A percentile compares a stretch with the other conserved stretches of the same genome.
These are phyloP conservation scores for Dactylellina drechsleri DNA, from an alignment of 2,329 filamentous ascomycete genomes.

Conservation along the genomic window DNA sequence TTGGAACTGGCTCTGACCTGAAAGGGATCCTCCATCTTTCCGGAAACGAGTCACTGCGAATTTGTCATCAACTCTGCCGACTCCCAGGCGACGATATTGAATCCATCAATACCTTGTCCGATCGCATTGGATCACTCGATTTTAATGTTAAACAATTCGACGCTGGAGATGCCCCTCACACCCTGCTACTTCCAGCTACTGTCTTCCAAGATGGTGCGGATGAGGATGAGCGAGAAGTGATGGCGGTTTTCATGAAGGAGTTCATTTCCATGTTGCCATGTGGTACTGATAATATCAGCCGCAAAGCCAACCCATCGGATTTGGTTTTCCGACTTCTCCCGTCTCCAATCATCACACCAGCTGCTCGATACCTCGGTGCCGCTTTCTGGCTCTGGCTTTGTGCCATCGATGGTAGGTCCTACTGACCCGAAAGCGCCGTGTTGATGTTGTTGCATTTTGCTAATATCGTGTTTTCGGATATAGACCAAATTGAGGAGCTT, in stretches of 20 bases:
- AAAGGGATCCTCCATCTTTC: conserved; percentile 29
- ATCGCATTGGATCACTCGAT: conserved; percentile 31
- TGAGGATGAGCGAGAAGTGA: conserved; percentile 41
- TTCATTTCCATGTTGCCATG: conserved; percentile 56
- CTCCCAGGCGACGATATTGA: conserved; percentile 44
- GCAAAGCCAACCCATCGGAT: conserved; percentile 57
- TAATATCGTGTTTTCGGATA: conserved; percentile 31
- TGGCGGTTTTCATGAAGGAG: conserved; percentile 54
- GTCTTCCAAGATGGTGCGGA: conserved; percentile 37
- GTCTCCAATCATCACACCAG: conserved; percentile 52
- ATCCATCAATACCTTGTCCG: conserved; percentile 31
- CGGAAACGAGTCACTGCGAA: conserved; percentile 43
- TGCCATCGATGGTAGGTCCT: conserved; percentile 56
- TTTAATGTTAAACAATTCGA: conserved; percentile 52
- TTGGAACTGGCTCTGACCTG: conserved; percentile 38
- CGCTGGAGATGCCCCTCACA: conserved; percentile 46
- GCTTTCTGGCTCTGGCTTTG: conserved; percentile 59
- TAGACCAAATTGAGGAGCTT: conserved; percentile 53
- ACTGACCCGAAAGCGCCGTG: not conserved
- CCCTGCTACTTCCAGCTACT: conserved; percentile 54
- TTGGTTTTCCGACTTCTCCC: conserved; percentile 57
- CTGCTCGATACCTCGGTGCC: conserved; percentile 56
- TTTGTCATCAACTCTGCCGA: conserved; percentile 41
- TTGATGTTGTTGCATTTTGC: conserved; percentile 40
- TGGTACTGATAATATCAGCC: conserved; percentile 56